phyloP scores from a whole-genome alignment of 371 early-diverging fungal species.

The Mortierella sp. region DNA sequence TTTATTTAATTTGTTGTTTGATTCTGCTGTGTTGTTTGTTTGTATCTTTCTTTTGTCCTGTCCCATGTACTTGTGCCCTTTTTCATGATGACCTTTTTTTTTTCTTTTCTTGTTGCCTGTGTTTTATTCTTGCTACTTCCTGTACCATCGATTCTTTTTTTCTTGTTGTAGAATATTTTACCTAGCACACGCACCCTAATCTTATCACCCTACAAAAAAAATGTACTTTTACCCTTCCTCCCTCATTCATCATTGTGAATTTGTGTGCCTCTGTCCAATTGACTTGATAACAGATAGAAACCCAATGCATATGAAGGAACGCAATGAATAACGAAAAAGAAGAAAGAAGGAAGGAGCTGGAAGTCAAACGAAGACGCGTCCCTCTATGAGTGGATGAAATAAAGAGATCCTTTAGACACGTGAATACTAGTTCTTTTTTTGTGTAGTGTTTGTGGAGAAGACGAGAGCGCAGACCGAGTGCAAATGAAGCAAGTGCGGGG shows the following conservation, averaged over 20 bases:
- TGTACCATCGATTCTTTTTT: not conserved
- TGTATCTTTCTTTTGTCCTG: not conserved
- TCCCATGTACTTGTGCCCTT: not conserved
- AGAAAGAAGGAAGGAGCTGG: not conserved
- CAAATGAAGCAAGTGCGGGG: not conserved
- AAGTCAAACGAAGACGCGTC: not conserved
- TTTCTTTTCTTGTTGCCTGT: not conserved
- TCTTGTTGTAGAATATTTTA: slow-evolving; percentile 6
- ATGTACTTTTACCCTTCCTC: slow-evolving; percentile 10
- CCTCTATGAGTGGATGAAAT: not conserved
- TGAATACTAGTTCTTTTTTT: not conserved
- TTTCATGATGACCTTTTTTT: not conserved
- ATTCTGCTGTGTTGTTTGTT: slow-evolving; percentile 10
- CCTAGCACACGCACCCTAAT: slow-evolving; percentile 6
- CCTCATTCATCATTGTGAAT: not conserved
- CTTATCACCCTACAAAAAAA: not conserved
- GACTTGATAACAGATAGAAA: not conserved
- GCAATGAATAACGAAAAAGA: not conserved
- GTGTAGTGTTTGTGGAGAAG: not conserved
- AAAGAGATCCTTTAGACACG: not conserved
- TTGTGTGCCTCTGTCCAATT: not conserved
- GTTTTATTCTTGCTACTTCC: slow-evolving; percentile 24
- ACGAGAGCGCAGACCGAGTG: not conserved
- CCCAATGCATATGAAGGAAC: not conserved
- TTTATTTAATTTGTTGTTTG: slow-evolving; percentile 7